phyloP scores from a whole-genome alignment of 2,329 filamentous ascomycete genomes.

The Alternaria angustiovoidea region DNA sequence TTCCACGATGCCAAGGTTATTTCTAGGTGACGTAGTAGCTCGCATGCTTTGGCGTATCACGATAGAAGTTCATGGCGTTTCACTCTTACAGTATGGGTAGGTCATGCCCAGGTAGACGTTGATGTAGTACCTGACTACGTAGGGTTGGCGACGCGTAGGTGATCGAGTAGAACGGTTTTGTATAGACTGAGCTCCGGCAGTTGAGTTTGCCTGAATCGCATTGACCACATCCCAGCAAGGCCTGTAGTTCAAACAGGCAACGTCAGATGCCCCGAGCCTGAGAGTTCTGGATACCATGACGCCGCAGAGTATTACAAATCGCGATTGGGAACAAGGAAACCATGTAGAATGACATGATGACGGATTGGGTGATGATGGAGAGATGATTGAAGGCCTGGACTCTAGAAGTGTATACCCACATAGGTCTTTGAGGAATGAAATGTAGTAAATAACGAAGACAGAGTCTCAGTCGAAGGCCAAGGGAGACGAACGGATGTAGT shows the following conservation, averaged over 20 bases:
- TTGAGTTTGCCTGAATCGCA: conserved; percentile 10
- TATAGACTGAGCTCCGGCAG: not conserved
- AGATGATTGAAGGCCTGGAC: not conserved
- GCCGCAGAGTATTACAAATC: conserved; percentile 7
- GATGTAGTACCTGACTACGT: not conserved
- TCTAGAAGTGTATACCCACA: not conserved
- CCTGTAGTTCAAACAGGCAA: conserved; percentile 16
- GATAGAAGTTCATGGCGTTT: not conserved
- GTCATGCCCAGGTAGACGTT: not conserved
- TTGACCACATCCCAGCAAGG: conserved; percentile 10
- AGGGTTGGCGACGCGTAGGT: not conserved
- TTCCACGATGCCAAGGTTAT: not conserved
- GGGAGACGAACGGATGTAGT: not conserved
- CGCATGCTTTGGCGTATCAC: not conserved
- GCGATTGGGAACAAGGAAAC: not conserved
- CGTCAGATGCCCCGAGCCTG: conserved; percentile 14
- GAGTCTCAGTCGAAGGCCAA: not conserved
- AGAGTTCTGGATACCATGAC: not conserved
- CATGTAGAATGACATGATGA: conserved; percentile 1
- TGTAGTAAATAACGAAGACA: not conserved
- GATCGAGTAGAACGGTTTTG: not conserved
- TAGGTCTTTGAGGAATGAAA: not conserved
- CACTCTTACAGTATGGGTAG: not conserved
- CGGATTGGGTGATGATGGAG: not conserved
- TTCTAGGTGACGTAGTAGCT: not conserved